Evolutionary conservation across 768 basidiomycete genomes (phyloP).

Genomic region (Hysterangium stoloniferum): DNA sequence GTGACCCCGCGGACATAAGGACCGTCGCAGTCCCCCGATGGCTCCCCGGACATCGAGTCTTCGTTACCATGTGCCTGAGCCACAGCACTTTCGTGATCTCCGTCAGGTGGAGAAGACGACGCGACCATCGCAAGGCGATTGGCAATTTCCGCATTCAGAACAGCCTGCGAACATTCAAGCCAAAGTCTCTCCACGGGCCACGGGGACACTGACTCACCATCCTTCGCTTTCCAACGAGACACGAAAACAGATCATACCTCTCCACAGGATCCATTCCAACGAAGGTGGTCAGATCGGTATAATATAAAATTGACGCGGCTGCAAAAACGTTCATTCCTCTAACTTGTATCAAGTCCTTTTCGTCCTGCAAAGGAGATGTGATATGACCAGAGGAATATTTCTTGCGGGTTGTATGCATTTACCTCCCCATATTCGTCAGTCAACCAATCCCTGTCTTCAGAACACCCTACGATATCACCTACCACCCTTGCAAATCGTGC

Average conservation of each 20-base stretch:
- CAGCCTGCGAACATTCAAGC: background rate
- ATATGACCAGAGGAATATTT: background rate
- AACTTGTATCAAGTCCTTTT: slow-evolving; percentile 45
- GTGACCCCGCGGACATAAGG: too few relatives aligned
- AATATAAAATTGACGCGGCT: slow-evolving; percentile 54
- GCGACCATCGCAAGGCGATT: background rate
- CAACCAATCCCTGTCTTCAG: slow-evolving; percentile 53
- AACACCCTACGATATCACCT: slow-evolving; percentile 46
- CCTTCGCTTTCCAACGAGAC: slow-evolving; percentile 40
- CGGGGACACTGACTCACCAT: slow-evolving; percentile 39
- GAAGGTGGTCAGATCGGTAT: slow-evolving; percentile 41
- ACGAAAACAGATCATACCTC: slow-evolving; percentile 38
- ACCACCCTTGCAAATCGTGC: slow-evolving; percentile 47
- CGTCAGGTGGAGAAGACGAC: too few relatives aligned
- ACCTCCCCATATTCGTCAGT: slow-evolving; percentile 49
- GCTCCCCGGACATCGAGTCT: too few relatives aligned
- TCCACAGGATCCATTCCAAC: slow-evolving; percentile 42
- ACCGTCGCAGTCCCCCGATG: too few relatives aligned
- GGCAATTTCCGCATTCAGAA: slow-evolving; percentile 6
- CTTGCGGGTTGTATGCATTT: slow-evolving; percentile 1
- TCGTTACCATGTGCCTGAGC: too few relatives aligned
- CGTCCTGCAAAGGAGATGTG: slow-evolving; percentile 38
- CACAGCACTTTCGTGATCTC: too few relatives aligned
- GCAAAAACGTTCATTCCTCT: slow-evolving; percentile 66
- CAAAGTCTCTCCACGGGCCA: background rate